Evolutionary conservation across 768 basidiomycete genomes (phyloP).

Genomic region (Kwoniella mangroviensis): DNA sequence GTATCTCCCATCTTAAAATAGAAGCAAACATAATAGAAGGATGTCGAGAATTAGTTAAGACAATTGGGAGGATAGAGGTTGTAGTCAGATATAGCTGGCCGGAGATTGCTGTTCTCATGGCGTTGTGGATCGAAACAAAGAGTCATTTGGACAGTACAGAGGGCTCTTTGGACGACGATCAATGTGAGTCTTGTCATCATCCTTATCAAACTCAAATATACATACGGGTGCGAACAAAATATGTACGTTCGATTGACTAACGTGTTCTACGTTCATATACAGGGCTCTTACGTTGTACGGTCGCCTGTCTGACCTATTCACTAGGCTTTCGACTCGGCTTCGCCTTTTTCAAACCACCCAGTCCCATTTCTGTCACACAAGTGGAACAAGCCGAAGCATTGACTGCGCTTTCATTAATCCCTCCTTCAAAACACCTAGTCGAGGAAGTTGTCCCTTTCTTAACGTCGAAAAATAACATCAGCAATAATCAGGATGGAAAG

Average conservation of each 20-base stretch:
- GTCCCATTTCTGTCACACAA: not conserved
- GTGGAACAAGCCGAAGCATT: not conserved
- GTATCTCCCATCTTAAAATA: not conserved
- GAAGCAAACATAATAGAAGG: not conserved
- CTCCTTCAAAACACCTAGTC: not conserved
- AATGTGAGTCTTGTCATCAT: conserved; percentile 7
- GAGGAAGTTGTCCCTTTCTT: not conserved
- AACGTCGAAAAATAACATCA: not conserved
- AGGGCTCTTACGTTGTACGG: conserved; percentile 3
- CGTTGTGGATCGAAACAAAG: not conserved
- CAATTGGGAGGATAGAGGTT: not conserved
- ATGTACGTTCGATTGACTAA: too few species aligned
- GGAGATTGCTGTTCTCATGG: not conserved
- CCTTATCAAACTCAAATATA: not conserved
- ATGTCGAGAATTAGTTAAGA: not conserved
- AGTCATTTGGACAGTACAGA: not conserved
- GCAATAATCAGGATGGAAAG: not conserved
- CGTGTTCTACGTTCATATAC: not conserved
- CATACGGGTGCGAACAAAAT: too few species aligned
- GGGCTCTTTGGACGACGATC: not conserved
- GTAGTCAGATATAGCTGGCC: not conserved
- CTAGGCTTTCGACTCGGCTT: not conserved
- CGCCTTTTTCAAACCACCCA: not conserved
- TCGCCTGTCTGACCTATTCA: conserved; percentile 2
- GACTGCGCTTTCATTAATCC: not conserved